Conservation (phyloP, 2,329 filamentous ascomycete genomes). For the Penicillium sp. region DNA sequence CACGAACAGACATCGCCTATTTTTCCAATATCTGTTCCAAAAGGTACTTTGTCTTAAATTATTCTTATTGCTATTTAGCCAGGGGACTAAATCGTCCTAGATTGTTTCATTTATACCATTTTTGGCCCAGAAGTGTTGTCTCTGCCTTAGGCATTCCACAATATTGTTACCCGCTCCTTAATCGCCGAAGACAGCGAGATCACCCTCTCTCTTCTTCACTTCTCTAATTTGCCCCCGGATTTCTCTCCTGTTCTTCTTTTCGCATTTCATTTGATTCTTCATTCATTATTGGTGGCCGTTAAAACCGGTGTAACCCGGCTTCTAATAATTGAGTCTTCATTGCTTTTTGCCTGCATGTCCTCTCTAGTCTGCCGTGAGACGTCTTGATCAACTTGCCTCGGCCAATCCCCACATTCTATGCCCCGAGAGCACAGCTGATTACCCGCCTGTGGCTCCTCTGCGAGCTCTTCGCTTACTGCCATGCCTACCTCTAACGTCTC, state of each 20-base stretch:
- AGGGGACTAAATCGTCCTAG: not conserved
- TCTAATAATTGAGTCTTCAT: conserved; percentile 12
- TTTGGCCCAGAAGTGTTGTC: not conserved
- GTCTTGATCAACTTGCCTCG: conserved; percentile 14
- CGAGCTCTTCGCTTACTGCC: conserved; percentile 15
- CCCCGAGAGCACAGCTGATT: conserved; percentile 16
- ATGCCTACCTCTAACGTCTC: conserved; percentile 17
- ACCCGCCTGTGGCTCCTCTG: conserved; percentile 14
- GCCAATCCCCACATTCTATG: conserved; percentile 23
- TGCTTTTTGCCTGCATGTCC: conserved; percentile 20
- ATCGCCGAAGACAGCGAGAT: conserved; percentile 16
- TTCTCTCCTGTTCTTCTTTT: not conserved
- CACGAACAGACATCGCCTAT: not conserved
- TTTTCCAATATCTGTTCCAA: not conserved
- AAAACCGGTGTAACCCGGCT: conserved; percentile 7
- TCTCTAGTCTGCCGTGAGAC: conserved; percentile 20
- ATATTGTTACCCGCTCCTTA: conserved; percentile 10
- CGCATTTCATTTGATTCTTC: not conserved
- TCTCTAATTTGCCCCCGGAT: conserved; percentile 1
- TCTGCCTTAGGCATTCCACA: conserved; percentile 1
- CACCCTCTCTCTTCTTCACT: conserved; percentile 8
- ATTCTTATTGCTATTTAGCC: not conserved
- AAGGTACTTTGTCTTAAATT: too few relatives aligned
- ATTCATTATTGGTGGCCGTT: not conserved
- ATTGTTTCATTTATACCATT: not conserved